These are phyloP conservation scores for Plectosphaerella sp. DNA, from an alignment of 2,329 filamentous ascomycete species.

Conservation along the genomic window DNA sequence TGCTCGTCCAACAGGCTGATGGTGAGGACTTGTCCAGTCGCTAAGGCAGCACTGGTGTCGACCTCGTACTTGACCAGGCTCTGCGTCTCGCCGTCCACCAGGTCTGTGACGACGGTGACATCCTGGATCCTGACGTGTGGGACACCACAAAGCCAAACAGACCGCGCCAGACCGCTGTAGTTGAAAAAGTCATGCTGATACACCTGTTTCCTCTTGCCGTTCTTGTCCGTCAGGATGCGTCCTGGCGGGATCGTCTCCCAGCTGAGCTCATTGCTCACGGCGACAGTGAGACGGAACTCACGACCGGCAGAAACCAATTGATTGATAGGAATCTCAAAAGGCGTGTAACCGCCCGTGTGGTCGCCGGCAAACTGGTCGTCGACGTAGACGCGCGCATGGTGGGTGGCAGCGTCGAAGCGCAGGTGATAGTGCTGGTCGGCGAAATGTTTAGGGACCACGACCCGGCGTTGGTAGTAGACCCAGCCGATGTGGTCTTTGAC, in stretches of 20 bases:
- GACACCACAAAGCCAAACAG: constrained; percentile 19
- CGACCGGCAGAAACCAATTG: constrained; percentile 13
- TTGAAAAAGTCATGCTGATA: constrained; percentile 26
- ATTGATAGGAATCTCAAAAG: constrained; percentile 20
- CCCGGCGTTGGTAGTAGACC: constrained; percentile 23
- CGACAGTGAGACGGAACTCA: constrained; percentile 21
- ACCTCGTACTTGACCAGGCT: constrained; percentile 10
- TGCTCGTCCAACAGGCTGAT: constrained; percentile 6
- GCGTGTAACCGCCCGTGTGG: constrained; percentile 20
- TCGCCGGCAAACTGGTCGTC: constrained; percentile 17
- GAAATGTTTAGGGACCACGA: constrained; percentile 16
- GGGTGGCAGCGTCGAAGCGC: constrained; percentile 21
- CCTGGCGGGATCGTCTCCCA: constrained; percentile 23
- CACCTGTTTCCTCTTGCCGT: constrained; percentile 15
- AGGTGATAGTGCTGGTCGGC: constrained; percentile 13
- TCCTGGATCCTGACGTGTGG: constrained; percentile 15
- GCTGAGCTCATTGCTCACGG: constrained; percentile 22
- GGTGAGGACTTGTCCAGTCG: not conserved
- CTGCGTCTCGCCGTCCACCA: constrained; percentile 6
- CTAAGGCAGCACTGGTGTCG: constrained; percentile 1
- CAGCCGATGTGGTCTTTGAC: constrained; percentile 24
- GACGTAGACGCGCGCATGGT: constrained; percentile 20
- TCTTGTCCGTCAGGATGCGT: constrained; percentile 4
- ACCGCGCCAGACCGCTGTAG: constrained; percentile 21
- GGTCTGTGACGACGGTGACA: constrained; percentile 16